phyloP scores from a whole-genome alignment of 371 early-diverging fungal species.

The Apophysomyces ossiformis region DNA sequence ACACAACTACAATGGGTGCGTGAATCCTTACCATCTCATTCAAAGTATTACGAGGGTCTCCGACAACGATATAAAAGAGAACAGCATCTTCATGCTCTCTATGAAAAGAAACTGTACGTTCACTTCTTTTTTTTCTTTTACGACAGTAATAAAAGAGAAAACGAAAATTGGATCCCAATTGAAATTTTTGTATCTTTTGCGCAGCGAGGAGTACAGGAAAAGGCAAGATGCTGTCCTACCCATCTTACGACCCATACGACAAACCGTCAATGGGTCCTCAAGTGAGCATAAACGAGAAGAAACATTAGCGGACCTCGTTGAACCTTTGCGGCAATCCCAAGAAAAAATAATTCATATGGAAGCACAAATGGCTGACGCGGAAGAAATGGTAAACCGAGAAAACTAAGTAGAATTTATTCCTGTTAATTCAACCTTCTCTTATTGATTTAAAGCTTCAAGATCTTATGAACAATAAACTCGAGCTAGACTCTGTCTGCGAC shows the following conservation, averaged over 20 bases:
- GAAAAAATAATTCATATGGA: conserved; percentile 28
- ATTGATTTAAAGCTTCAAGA: conserved; percentile 30
- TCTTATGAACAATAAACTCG: conserved; percentile 31
- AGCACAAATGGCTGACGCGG: conserved; percentile 35
- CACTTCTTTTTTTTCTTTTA: background rate
- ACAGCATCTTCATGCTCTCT: conserved; percentile 26
- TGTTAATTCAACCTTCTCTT: background rate
- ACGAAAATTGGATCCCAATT: background rate
- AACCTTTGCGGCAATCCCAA: conserved; percentile 36
- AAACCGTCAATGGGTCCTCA: conserved; percentile 2
- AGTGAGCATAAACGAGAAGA: conserved; percentile 10
- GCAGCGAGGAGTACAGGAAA: conserved; percentile 27
- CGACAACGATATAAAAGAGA: conserved; percentile 40
- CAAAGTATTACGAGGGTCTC: conserved; percentile 44
- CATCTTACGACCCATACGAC: background rate
- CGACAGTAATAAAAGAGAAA: background rate
- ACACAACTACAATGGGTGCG: conserved; percentile 50
- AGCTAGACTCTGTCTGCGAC: conserved; percentile 35
- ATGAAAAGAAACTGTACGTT: conserved; percentile 43
- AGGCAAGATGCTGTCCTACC: conserved; percentile 21
- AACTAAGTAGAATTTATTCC: background rate
- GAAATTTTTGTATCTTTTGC: background rate
- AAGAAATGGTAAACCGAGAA: conserved; percentile 30
- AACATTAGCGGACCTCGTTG: conserved; percentile 25
- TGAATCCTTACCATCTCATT: conserved; percentile 49